A percentile compares a stretch with the other conserved stretches of the same genome.
phyloP scores from a whole-genome alignment of 169 alveolate species.

The Nephromyces sp. region DNA sequence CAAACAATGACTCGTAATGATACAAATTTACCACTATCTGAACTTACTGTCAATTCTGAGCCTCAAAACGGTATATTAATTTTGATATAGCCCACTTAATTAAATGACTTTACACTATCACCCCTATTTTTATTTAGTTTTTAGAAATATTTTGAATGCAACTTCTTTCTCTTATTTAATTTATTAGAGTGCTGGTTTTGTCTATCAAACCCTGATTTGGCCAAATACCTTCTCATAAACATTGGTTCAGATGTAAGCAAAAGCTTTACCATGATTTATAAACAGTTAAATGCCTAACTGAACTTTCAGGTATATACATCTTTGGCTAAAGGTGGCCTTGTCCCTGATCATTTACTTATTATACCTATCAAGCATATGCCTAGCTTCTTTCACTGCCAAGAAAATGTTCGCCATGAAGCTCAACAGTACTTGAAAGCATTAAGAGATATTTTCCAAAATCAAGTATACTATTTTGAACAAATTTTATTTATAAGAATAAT shows the following conservation, averaged over 20 bases:
- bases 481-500: no score
- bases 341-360: slow-evolving; percentile 21
- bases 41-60: no score
- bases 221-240: slow-evolving; percentile 28
- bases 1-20: no score
- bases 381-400: slow-evolving; percentile 16
- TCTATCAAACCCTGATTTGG: slow-evolving; percentile 38
- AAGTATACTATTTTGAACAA: slow-evolving; percentile 3
- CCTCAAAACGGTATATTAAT: no score
- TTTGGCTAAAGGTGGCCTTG: slow-evolving; percentile 35
- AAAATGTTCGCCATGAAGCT: slow-evolving; percentile 7
- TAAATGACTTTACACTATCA: no score
- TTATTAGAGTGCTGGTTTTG: slow-evolving; percentile 43
- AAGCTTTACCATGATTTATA: background rate
- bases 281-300: background rate
- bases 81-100: no score
- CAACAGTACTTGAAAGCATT: background rate
- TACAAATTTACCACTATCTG: no score
- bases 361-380: slow-evolving; percentile 38
- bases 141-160: background rate
- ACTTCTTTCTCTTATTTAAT: background rate
- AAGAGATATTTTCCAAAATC: background rate
- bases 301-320: slow-evolving; percentile 14
- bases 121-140: no score
- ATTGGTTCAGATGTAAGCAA: slow-evolving; percentile 6